Evolutionary conservation across 2,329 filamentous ascomycete genomes (phyloP).

Genomic region (Scortechinia acanthostroma): DNA sequence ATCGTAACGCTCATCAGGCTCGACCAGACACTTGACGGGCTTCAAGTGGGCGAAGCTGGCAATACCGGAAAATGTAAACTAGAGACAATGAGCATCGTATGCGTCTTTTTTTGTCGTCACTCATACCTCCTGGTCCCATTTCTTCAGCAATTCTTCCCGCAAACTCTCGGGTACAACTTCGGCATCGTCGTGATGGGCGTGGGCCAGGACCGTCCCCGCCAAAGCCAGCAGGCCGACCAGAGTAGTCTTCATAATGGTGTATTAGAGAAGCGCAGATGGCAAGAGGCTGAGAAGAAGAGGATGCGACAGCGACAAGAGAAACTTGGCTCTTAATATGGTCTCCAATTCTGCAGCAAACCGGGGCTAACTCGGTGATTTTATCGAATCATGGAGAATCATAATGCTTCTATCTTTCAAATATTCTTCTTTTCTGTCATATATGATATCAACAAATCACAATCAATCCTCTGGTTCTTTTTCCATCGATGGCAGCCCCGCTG

Average conservation of each 20-base stretch:
- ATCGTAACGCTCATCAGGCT: constrained; percentile 56
- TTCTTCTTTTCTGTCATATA: too few species aligned
- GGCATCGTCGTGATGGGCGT: background rate
- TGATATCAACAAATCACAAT: too few species aligned
- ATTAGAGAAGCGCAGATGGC: too few species aligned
- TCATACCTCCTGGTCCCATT: constrained; percentile 1
- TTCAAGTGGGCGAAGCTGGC: constrained; percentile 68
- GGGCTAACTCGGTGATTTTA: too few species aligned
- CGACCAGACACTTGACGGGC: constrained; percentile 63
- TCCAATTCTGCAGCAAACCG: too few species aligned
- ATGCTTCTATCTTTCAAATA: too few species aligned
- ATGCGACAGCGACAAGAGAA: too few species aligned
- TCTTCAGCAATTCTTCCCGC: constrained; percentile 1
- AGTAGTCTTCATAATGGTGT: background rate
- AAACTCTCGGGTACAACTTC: background rate
- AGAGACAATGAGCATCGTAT: background rate
- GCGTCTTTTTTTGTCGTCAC: background rate
- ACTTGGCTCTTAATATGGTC: too few species aligned
- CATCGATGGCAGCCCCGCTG: too few species aligned
- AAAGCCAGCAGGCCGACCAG: background rate
- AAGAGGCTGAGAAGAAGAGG: too few species aligned
- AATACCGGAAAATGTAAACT: constrained; percentile 67
- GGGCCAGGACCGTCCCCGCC: background rate
- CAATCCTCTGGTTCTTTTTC: too few species aligned
- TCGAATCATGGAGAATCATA: too few species aligned